A percentile compares a stretch with the other conserved stretches of the same genome.
These are phyloP conservation scores for Epipyxis sp. DNA, from an alignment of 108 stramenopile genomes.

Conservation along the genomic window DNA sequence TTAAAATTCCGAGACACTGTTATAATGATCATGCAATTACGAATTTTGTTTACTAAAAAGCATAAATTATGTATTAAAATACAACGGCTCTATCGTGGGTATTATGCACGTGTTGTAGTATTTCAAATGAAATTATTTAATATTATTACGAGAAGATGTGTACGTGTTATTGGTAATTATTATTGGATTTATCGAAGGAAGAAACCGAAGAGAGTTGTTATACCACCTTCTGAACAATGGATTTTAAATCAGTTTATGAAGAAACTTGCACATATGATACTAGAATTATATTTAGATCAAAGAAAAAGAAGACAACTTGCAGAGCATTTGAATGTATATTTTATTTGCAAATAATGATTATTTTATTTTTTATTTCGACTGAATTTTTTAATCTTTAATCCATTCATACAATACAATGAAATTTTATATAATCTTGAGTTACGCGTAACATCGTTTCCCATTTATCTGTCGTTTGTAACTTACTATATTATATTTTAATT, in stretches of 20 bases:
- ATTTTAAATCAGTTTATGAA: background rate
- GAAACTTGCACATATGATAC: too few relatives aligned
- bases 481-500: background rate
- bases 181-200: background rate
- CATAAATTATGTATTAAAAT: background rate
- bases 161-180: background rate
- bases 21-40: slow-evolving; percentile 10
- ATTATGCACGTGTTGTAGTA: background rate
- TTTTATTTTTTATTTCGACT: too few relatives aligned
- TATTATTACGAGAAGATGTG: background rate
- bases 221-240: background rate
- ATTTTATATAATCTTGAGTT: too few relatives aligned
- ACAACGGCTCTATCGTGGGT: slow-evolving; percentile 21
- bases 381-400: too few relatives aligned
- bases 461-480: too few relatives aligned
- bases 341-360: too few relatives aligned
- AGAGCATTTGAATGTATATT: too few relatives aligned
- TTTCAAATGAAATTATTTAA: background rate
- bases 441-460: too few relatives aligned
- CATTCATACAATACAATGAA: too few relatives aligned
- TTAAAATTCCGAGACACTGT: slow-evolving; percentile 14
- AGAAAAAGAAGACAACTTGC: too few relatives aligned
- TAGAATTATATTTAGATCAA: too few relatives aligned
- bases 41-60: background rate
- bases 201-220: background rate